These are phyloP conservation scores for Alternaria tenuissima DNA, from an alignment of 2,329 filamentous ascomycete genomes.

Conservation along the genomic window DNA sequence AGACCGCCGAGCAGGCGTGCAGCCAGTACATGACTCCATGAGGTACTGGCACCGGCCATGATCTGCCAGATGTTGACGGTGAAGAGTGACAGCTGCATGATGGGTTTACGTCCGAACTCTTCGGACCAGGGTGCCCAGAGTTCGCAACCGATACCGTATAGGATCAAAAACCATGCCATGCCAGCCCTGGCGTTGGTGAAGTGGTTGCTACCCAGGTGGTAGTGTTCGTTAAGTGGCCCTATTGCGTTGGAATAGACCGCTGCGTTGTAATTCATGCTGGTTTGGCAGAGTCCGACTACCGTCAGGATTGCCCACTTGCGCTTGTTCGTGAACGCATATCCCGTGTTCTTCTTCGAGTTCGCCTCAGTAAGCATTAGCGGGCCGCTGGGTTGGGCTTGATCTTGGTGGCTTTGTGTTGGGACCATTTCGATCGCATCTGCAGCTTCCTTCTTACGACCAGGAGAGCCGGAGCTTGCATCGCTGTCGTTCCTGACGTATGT, in stretches of 20 bases:
- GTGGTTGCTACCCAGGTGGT: constrained; percentile 49
- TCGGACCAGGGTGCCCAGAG: constrained; percentile 84
- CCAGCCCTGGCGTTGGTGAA: constrained; percentile 61
- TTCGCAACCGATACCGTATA: constrained; percentile 86
- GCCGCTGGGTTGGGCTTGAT: not conserved
- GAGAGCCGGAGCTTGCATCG: constrained; percentile 11
- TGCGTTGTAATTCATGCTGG: constrained; percentile 56
- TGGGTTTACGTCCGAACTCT: constrained; percentile 77
- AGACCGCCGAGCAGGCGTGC: constrained; percentile 56
- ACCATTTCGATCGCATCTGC: constrained; percentile 12
- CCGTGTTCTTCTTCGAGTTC: constrained; percentile 47
- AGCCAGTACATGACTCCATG: constrained; percentile 70
- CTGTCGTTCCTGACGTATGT: constrained; percentile 8
- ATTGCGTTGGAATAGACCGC: constrained; percentile 64
- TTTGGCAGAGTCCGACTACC: constrained; percentile 40
- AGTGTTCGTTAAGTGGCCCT: constrained; percentile 65
- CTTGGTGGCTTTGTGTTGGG: constrained; percentile 5
- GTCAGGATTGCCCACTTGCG: constrained; percentile 51
- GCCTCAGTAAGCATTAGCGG: constrained; percentile 27
- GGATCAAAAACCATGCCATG: constrained; percentile 78
- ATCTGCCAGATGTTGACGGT: constrained; percentile 77
- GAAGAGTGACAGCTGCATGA: constrained; percentile 75
- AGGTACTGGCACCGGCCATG: constrained; percentile 65
- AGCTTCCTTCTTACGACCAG: constrained; percentile 8
- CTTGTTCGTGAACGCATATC: constrained; percentile 55